Evolutionary conservation across 805 yeast genomes (phyloP).

Genomic region (Cyberlindnera euphorbiiphila): DNA sequence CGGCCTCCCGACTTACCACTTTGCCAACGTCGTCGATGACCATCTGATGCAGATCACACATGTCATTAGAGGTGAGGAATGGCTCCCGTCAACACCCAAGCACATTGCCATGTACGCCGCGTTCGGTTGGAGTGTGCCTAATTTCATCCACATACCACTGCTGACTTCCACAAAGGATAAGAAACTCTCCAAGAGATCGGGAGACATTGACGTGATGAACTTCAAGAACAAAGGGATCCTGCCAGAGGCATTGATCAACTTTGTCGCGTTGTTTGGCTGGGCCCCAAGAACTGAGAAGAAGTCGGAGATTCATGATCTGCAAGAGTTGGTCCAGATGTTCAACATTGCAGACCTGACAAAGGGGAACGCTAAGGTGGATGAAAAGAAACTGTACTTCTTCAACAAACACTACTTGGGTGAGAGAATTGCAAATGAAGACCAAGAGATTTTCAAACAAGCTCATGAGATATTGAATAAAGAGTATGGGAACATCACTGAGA

Average conservation of each 20-base stretch:
- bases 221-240: conserved; percentile 59
- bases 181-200: conserved; percentile 82
- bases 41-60: conserved; percentile 90
- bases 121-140: conserved; percentile 81
- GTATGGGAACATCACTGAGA: conserved; percentile 23
- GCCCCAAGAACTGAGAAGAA: conserved; percentile 56
- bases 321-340: conserved; percentile 53
- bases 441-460: conserved; percentile 35
- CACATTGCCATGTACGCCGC: conserved; percentile 85
- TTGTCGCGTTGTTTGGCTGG: conserved; percentile 93
- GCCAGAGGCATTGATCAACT: conserved; percentile 86
- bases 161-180: conserved; percentile 68
- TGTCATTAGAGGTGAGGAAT: conserved; percentile 95
- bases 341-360: conserved; percentile 72
- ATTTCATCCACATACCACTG: conserved; percentile 85
- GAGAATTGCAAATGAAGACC: conserved; percentile 37
- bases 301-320: conserved; percentile 49
- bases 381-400: conserved; percentile 67
- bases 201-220: conserved; percentile 69
- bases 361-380: conserved; percentile 91
- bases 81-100: conserved; percentile 95
- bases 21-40: conserved; percentile 95
- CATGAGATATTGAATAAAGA: conserved; percentile 18
- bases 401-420: conserved; percentile 63
- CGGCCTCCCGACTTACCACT: conserved; percentile 92